phyloP scores from a whole-genome alignment of 2,329 filamentous ascomycete species.

The Nemania abortiva region DNA sequence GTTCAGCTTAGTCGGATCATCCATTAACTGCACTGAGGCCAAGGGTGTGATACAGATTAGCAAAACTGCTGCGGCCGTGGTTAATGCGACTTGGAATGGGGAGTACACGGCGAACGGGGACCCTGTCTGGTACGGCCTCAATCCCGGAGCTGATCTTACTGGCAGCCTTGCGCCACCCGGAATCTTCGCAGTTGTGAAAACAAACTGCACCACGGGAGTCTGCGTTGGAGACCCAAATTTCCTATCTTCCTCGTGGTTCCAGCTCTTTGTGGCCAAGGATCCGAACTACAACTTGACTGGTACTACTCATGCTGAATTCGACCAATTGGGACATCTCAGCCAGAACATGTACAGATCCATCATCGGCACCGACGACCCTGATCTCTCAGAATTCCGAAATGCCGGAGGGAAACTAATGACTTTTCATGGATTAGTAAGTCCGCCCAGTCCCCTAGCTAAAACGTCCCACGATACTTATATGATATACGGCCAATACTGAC shows the following conservation, averaged over 20 bases:
- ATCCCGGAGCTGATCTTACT: background rate
- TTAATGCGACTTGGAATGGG: slow-evolving; percentile 2
- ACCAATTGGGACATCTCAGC: background rate
- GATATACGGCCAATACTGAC: background rate
- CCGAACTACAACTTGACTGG: background rate
- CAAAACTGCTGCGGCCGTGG: background rate
- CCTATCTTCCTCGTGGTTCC: background rate
- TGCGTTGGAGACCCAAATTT: background rate
- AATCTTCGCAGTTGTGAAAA: background rate
- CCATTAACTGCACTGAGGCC: background rate
- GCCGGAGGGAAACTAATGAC: background rate
- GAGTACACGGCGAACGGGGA: background rate
- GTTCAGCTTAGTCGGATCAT: slow-evolving; percentile 16
- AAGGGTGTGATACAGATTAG: background rate
- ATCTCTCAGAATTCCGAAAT: background rate
- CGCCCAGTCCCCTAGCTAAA: background rate
- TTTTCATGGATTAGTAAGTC: background rate
- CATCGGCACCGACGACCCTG: background rate
- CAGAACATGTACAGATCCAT: background rate
- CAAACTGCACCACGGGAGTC: background rate
- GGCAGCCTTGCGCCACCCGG: background rate
- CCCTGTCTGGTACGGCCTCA: slow-evolving; percentile 1
- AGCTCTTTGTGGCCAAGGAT: background rate
- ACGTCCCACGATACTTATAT: background rate
- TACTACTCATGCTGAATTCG: background rate